Conservation (phyloP, 176 grass and related monocot genomes). For the Saccharum officinarum region DNA sequence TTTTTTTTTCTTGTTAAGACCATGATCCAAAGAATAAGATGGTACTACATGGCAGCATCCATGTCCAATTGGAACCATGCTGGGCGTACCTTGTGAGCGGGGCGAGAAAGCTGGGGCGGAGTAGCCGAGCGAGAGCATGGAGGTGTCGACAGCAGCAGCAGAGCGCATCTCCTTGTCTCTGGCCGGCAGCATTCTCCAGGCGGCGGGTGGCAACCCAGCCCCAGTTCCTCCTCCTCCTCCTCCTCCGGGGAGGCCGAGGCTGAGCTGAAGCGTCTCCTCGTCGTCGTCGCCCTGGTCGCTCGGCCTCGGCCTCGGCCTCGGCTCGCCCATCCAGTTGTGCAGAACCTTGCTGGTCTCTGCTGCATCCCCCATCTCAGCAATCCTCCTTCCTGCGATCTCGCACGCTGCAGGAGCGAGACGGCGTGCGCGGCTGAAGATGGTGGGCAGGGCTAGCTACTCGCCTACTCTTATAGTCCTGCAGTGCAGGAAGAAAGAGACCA, state of each 20-base stretch:
- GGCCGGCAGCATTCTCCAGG: background rate
- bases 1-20: too few relatives aligned
- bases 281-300: conserved; percentile 9
- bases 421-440: background rate
- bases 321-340: conserved; percentile 36
- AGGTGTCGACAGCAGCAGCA: conserved; percentile 10
- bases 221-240: background rate
- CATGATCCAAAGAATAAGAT: background rate
- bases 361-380: conserved; percentile 17
- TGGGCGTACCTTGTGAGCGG: conserved; percentile 26
- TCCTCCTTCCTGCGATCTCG: background rate
- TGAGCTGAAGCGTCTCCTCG: conserved; percentile 58
- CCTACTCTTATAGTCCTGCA: background rate
- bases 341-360: conserved; percentile 30
- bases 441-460: background rate
- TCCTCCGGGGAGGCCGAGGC: conserved; percentile 56
- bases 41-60: too few relatives aligned
- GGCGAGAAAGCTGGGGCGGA: conserved; percentile 2
- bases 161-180: conserved; percentile 28
- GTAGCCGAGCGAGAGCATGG: conserved; percentile 48
- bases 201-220: background rate
- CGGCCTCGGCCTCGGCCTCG: too few relatives aligned
- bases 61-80: too few relatives aligned
- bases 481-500: background rate
- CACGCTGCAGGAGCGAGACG: background rate